These are phyloP conservation scores for Penicillium corylophilum DNA, from an alignment of 2,329 filamentous ascomycete genomes.

Conservation along the genomic window DNA sequence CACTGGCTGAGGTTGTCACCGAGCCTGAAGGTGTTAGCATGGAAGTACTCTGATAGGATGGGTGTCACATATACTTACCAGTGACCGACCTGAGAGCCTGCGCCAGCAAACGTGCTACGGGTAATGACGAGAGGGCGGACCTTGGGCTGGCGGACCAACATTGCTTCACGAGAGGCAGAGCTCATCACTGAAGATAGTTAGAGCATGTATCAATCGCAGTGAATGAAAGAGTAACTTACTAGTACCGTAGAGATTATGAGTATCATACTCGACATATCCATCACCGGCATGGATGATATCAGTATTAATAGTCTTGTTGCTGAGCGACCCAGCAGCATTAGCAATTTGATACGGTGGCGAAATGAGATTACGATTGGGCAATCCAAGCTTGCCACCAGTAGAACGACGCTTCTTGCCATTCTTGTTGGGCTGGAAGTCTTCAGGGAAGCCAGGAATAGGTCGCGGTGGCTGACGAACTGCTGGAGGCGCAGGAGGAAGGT, in stretches of 20 bases:
- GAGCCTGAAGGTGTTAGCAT: slow-evolving; percentile 40
- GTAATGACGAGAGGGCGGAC: slow-evolving; percentile 71
- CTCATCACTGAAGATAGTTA: slow-evolving; percentile 62
- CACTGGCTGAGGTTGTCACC: slow-evolving; percentile 61
- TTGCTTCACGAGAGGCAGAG: slow-evolving; percentile 61
- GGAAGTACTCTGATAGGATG: slow-evolving; percentile 27
- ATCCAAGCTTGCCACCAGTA: slow-evolving; percentile 51
- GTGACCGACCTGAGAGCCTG: slow-evolving; percentile 60
- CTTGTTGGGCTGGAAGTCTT: slow-evolving; percentile 61
- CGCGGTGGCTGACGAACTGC: slow-evolving; percentile 63
- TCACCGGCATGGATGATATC: slow-evolving; percentile 65
- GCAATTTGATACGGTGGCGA: slow-evolving; percentile 65
- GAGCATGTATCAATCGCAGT: neutral
- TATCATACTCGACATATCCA: slow-evolving; percentile 69
- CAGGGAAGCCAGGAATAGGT: slow-evolving; percentile 67
- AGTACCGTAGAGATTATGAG: slow-evolving; percentile 73
- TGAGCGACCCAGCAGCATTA: slow-evolving; percentile 56
- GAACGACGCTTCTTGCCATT: slow-evolving; percentile 5
- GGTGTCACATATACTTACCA: slow-evolving; percentile 37
- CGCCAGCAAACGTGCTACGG: slow-evolving; percentile 72
- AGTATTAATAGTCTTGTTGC: slow-evolving; percentile 63
- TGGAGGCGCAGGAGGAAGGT: slow-evolving; percentile 59
- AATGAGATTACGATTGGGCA: slow-evolving; percentile 63
- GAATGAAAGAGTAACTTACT: slow-evolving; percentile 38
- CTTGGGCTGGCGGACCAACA: slow-evolving; percentile 63